These are phyloP conservation scores for Boletus vinaceobasis DNA, from an alignment of 768 basidiomycete species.

Conservation along the genomic window DNA sequence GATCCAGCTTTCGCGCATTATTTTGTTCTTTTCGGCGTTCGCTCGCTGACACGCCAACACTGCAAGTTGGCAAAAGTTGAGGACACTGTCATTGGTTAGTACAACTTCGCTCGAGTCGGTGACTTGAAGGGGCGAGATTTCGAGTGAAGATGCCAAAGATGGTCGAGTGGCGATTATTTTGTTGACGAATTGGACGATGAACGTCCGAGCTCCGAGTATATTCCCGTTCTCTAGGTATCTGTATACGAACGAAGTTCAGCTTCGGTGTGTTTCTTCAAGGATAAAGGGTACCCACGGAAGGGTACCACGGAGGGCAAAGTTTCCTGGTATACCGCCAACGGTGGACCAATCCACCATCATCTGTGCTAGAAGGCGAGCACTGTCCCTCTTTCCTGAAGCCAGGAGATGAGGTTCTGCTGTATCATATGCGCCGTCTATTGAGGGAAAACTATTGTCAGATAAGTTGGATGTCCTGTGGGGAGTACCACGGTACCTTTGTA, in stretches of 20 bases:
- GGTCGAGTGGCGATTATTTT: constrained; percentile 52
- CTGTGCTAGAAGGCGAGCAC: constrained; percentile 80
- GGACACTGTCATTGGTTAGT: constrained; percentile 66
- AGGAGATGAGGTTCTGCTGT: constrained; percentile 80
- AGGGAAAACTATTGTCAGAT: constrained; percentile 1
- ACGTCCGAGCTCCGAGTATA: constrained; percentile 90
- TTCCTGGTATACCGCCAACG: constrained; percentile 49
- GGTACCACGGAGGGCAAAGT: constrained; percentile 80
- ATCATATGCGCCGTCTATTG: constrained; percentile 69
- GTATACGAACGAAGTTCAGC: constrained; percentile 6
- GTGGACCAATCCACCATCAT: constrained; percentile 84
- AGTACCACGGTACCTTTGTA: constrained; percentile 60
- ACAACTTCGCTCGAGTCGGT: constrained; percentile 55
- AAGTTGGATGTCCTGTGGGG: neutral
- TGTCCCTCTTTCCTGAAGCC: constrained; percentile 83
- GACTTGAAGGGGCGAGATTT: constrained; percentile 44
- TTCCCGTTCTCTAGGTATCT: constrained; percentile 84
- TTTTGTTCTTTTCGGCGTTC: constrained; percentile 74
- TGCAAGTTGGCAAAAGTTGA: constrained; percentile 91
- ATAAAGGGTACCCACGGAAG: constrained; percentile 61
- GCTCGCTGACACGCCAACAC: constrained; percentile 86
- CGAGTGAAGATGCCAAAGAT: constrained; percentile 38
- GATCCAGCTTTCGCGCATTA: constrained; percentile 79
- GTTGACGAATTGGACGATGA: constrained; percentile 76
- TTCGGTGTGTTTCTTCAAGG: neutral